Evolutionary conservation across 495 filamentous ascomycete genomes (phyloP), one percentile per base, ranked within the genome.

Genomic region (Lophium mytilinum): DNA sequence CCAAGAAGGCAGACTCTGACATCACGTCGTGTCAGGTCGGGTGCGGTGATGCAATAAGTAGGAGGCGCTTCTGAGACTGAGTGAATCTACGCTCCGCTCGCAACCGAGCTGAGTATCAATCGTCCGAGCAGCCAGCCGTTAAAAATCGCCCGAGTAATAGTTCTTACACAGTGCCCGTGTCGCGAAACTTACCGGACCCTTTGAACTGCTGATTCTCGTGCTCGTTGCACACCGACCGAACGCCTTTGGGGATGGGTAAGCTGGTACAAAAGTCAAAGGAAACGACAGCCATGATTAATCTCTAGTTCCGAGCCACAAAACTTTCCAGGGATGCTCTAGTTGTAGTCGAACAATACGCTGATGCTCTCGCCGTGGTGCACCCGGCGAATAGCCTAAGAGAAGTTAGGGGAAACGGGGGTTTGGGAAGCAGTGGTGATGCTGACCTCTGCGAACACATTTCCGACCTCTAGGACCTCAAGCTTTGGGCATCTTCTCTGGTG

Each of bases 301-400:
- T 48, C 45, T 48, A 48, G 12, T 24, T 24, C 21, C 21, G 21
- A 18, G 9, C 39, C 9, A 14, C 18, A 48, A 14, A 14, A 24
- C 8, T 30, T 30, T 30, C 24, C 24, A 6, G 14, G 21, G 17
- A 24, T 19, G 15, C 14, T 18, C 76, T 77, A 86, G 71, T 94
- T 88, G 64, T 93, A 89, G 74, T 93, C 89, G 73, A 98, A 96
- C 52, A 98, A 81, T 52, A 93, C 89, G 70, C 90, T 96, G 73
- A 98, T 96, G 64, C 90, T 95, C 75, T 98, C 93, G 55, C 93
- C 93, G 73, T 97, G 91, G 72, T 97, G 93, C 50, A 98, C 94
- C 43, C 93, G 81, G 50, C 93, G 86, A 68, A 98, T 96, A 15
- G 93, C 93, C 84, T 87, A 41, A 39, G 19, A 52, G 19, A 3